phyloP scores from a whole-genome alignment of 2,329 filamentous ascomycete species.

The Diaporthe nobilis region DNA sequence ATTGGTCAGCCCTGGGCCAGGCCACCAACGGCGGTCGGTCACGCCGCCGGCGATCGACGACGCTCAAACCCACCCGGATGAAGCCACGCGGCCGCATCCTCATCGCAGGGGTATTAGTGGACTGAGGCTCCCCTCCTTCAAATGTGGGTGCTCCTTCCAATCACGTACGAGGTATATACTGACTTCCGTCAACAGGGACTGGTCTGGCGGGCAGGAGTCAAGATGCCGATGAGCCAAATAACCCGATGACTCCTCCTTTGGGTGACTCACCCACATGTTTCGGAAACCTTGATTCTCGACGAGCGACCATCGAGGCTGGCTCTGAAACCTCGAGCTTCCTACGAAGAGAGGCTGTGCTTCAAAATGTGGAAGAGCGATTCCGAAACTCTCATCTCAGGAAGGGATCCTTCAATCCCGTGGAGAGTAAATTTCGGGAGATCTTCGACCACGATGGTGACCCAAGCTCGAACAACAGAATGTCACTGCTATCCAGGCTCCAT shows the following conservation, averaged over 20 bases:
- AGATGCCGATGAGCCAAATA: neutral
- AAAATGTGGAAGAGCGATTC: slow-evolving; percentile 58
- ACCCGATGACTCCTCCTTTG: slow-evolving; percentile 13
- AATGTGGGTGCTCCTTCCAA: slow-evolving; percentile 12
- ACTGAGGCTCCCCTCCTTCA: slow-evolving; percentile 31
- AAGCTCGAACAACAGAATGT: slow-evolving; percentile 42
- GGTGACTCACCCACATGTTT: slow-evolving; percentile 21
- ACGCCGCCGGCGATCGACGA: neutral
- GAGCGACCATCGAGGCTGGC: slow-evolving; percentile 40
- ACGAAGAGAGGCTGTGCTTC: slow-evolving; percentile 56
- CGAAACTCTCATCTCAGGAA: slow-evolving; percentile 51
- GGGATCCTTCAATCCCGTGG: slow-evolving; percentile 48
- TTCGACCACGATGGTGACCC: slow-evolving; percentile 47
- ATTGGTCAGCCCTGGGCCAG: neutral
- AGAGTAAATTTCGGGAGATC: slow-evolving; percentile 59
- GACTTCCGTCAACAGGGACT: slow-evolving; percentile 2
- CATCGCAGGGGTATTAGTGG: slow-evolving; percentile 23
- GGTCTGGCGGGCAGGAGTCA: neutral
- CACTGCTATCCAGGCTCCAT: slow-evolving; percentile 55
- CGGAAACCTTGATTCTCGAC: slow-evolving; percentile 29
- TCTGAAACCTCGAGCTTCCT: slow-evolving; percentile 57
- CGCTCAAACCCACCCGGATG: neutral
- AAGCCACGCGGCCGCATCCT: neutral
- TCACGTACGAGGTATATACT: neutral
- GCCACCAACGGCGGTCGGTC: neutral